Evolutionary conservation across 257 asterid species (phyloP).

Genomic region (Avicennia marina): DNA sequence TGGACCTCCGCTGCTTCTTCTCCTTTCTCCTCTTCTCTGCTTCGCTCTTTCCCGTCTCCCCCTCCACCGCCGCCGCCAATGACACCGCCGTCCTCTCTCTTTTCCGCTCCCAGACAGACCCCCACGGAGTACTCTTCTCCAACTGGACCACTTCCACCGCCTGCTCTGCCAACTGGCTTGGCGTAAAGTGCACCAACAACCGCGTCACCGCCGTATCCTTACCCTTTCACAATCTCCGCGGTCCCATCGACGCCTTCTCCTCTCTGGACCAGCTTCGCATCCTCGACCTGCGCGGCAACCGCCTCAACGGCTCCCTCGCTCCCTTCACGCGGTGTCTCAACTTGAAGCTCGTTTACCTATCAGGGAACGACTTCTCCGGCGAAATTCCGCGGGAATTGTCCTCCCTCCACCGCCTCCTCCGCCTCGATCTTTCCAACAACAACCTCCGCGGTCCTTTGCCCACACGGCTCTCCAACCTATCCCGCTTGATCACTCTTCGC

Average conservation of each 20-base stretch:
- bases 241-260: conserved; percentile 64
- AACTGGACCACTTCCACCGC: conserved; percentile 59
- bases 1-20: conserved; percentile 34
- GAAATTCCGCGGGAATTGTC: conserved; percentile 52
- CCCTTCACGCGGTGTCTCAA: conserved; percentile 55
- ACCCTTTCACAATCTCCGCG: conserved; percentile 74
- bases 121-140: conserved; percentile 74
- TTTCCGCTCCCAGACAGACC: conserved; percentile 73
- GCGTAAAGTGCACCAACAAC: conserved; percentile 67
- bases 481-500: conserved; percentile 58
- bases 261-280: conserved; percentile 68
- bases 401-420: conserved; percentile 68
- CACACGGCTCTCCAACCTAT: conserved; percentile 31
- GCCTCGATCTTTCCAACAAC: conserved; percentile 69
- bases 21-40: conserved; percentile 31
- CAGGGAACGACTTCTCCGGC: conserved; percentile 77
- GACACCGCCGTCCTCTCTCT: conserved; percentile 76
- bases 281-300: conserved; percentile 72
- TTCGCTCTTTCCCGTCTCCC: conserved; percentile 24
- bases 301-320: conserved; percentile 58
- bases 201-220: conserved; percentile 64
- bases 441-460: conserved; percentile 70
- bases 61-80: conserved; percentile 20
- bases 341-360: conserved; percentile 64
- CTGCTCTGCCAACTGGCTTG: conserved; percentile 72